Conservation (phyloP, 129 eudicot genomes). For the Calendula officinalis region DNA sequence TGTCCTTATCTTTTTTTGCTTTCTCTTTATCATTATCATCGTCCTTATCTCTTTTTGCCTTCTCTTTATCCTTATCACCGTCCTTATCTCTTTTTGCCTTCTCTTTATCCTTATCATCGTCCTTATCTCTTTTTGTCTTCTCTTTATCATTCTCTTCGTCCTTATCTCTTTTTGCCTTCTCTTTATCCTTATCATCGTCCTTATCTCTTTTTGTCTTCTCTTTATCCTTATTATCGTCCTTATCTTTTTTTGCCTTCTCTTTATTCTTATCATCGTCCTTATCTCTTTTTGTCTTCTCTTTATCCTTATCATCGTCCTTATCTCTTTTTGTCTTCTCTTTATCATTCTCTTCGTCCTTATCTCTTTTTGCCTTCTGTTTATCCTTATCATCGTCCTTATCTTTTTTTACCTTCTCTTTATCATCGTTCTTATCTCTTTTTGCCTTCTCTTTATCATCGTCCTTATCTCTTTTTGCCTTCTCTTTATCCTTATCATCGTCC, state of each 20-base stretch:
- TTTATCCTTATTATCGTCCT: constrained; percentile 31
- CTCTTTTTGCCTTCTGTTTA: constrained; percentile 60
- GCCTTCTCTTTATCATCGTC: constrained; percentile 48
- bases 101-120: constrained; percentile 40
- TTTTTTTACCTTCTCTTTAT: constrained; percentile 47
- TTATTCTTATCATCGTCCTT: constrained; percentile 37
- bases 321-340: constrained; percentile 33
- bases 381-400: constrained; percentile 28
- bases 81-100: constrained; percentile 34
- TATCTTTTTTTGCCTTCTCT: constrained; percentile 63
- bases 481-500: constrained; percentile 34
- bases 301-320: constrained; percentile 31
- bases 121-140: constrained; percentile 31
- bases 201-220: constrained; percentile 40
- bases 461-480: constrained; percentile 38
- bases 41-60: constrained; percentile 58
- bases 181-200: constrained; percentile 39
- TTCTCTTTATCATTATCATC: constrained; percentile 22
- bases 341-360: constrained; percentile 35
- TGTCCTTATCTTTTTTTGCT: constrained; percentile 33
- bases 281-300: constrained; percentile 44
- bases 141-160: constrained; percentile 28
- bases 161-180: constrained; percentile 62
- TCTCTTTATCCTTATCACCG: constrained; percentile 45
- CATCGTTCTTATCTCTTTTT: constrained; percentile 56